Conservation (phyloP, 192 early-diverging fungal species). For the Rhizophagus sp. region DNA sequence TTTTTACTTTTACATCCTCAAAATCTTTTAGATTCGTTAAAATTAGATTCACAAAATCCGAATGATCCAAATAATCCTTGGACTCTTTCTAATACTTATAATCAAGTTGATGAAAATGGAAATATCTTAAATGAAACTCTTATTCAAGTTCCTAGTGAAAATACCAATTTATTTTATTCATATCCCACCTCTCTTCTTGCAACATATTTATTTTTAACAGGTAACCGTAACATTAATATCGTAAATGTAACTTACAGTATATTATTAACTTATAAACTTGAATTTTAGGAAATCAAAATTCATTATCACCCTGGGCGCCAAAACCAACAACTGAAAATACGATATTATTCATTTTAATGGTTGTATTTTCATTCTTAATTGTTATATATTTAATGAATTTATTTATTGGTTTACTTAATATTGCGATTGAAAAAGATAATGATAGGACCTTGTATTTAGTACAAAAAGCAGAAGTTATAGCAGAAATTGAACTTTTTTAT, state of each 20-base stretch:
- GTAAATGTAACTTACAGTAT: not conserved
- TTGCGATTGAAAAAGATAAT: not conserved
- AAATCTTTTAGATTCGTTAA: not conserved
- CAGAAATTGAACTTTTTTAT: slow-evolving; percentile 18
- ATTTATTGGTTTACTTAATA: slow-evolving; percentile 20
- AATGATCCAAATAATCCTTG: not conserved
- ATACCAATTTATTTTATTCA: not conserved
- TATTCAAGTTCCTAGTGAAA: slow-evolving; percentile 4
- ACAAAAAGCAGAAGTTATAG: slow-evolving; percentile 16
- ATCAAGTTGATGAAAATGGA: not conserved
- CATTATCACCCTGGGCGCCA: not conserved
- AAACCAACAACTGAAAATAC: not conserved
- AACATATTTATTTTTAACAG: slow-evolving; percentile 6
- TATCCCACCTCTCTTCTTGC: not conserved
- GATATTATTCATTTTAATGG: not conserved
- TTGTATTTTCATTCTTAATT: not conserved
- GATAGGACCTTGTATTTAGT: not conserved
- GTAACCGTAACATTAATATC: not conserved
- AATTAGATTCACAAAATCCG: not conserved
- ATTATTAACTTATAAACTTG: not conserved
- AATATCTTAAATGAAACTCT: not conserved
- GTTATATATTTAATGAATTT: not conserved
- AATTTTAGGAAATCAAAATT: not conserved
- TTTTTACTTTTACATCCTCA: slow-evolving; percentile 1
- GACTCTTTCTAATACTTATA: not conserved